phyloP scores from a whole-genome alignment of 129 eudicot species.

The Escallonia rubra region DNA sequence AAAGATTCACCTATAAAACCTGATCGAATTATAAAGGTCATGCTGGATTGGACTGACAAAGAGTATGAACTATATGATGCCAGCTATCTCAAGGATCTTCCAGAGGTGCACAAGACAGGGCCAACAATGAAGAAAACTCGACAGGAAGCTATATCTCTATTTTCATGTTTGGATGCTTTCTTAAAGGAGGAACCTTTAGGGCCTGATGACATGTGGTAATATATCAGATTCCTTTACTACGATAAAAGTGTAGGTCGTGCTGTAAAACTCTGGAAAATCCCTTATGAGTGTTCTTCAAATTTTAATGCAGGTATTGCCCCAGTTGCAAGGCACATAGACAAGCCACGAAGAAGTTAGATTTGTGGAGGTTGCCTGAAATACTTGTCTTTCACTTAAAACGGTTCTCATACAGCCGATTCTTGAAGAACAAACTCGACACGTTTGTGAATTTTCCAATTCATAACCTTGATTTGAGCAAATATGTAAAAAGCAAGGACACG shows the following conservation, averaged over 20 bases:
- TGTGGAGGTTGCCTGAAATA: conserved; percentile 92
- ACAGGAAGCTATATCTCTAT: conserved; percentile 83
- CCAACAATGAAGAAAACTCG: conserved; percentile 73
- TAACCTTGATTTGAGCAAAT: conserved; percentile 80
- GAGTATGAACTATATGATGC: conserved; percentile 65
- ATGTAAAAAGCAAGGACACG: conserved; percentile 61
- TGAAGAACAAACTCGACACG: conserved; percentile 92
- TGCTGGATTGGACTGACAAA: conserved; percentile 79
- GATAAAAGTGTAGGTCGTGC: background rate
- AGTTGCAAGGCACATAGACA: conserved; percentile 90
- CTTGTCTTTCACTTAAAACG: conserved; percentile 89
- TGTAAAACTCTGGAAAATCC: background rate
- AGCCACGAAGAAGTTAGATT: conserved; percentile 89
- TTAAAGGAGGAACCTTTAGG: conserved; percentile 97
- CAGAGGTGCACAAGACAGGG: conserved; percentile 71
- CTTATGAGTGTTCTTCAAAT: conserved; percentile 3
- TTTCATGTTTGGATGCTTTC: conserved; percentile 94
- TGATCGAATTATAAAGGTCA: conserved; percentile 40
- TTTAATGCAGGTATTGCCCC: conserved; percentile 85
- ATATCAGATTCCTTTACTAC: conserved; percentile 1
- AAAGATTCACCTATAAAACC: conserved; percentile 55
- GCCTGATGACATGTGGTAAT: conserved; percentile 98
- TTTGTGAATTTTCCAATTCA: conserved; percentile 80
- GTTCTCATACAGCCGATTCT: conserved; percentile 87
- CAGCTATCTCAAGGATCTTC: conserved; percentile 82